phyloP scores from a whole-genome alignment of 331 rosid species.

The Rosa hybrid region DNA sequence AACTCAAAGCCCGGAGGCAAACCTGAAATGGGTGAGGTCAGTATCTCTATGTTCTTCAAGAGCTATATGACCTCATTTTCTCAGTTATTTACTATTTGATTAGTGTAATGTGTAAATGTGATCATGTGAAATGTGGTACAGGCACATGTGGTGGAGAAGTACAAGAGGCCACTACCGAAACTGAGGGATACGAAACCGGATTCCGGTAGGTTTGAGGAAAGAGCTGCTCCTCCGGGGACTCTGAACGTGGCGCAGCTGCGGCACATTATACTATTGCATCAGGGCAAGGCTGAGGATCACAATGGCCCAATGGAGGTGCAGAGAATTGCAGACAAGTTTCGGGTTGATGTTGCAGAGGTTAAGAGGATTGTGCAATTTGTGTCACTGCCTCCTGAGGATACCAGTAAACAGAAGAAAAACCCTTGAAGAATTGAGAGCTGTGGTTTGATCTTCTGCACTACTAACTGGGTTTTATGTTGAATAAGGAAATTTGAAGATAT shows the following conservation, averaged over 20 bases:
- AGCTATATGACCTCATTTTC: not conserved
- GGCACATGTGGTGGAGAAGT: constrained; percentile 76
- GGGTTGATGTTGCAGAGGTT: constrained; percentile 55
- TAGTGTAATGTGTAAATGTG: not conserved
- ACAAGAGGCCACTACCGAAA: constrained; percentile 73
- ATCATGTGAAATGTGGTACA: constrained; percentile 19
- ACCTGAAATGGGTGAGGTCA: constrained; percentile 94
- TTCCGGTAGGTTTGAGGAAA: constrained; percentile 62
- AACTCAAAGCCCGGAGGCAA: constrained; percentile 84
- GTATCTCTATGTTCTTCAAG: constrained; percentile 25
- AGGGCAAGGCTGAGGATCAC: constrained; percentile 84
- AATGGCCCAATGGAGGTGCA: constrained; percentile 63
- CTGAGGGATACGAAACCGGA: constrained; percentile 65
- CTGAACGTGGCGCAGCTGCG: constrained; percentile 81
- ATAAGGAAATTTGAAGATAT: constrained; percentile 24
- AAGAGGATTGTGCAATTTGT: constrained; percentile 60
- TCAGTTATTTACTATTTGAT: not conserved
- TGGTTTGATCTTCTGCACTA: constrained; percentile 3
- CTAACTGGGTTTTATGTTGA: constrained; percentile 25
- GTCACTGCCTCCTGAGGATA: constrained; percentile 70
- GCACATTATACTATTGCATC: constrained; percentile 62
- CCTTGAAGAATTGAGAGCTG: constrained; percentile 1
- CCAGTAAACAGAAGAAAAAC: constrained; percentile 34
- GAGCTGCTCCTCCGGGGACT: constrained; percentile 66
- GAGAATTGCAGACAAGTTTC: constrained; percentile 63